Conservation (phyloP, 2,329 filamentous ascomycete genomes). For the Zopfia rhizophila region DNA sequence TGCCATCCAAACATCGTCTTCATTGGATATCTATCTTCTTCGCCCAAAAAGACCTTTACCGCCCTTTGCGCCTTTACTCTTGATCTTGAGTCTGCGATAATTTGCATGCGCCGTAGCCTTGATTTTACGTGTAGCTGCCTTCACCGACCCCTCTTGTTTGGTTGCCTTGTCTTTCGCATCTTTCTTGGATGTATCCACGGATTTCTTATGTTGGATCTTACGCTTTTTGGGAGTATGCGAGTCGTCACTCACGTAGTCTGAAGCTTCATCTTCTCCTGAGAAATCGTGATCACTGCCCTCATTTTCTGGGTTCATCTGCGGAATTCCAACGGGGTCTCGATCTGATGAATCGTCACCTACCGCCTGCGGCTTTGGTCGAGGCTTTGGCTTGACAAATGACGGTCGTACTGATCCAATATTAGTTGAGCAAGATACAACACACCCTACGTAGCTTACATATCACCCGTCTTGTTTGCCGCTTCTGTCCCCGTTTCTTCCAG, state of each 20-base stretch:
- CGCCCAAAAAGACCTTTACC: slow-evolving; percentile 54
- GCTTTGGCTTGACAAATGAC: slow-evolving; percentile 55
- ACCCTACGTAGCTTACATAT: slow-evolving; percentile 59
- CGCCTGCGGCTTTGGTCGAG: slow-evolving; percentile 37
- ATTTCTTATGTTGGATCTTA: slow-evolving; percentile 33
- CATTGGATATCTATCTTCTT: slow-evolving; percentile 34
- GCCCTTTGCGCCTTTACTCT: slow-evolving; percentile 56
- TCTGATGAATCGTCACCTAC: slow-evolving; percentile 43
- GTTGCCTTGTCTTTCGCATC: slow-evolving; percentile 20
- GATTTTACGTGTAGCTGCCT: slow-evolving; percentile 56
- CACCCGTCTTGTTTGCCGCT: slow-evolving; percentile 76
- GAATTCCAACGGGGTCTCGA: slow-evolving; percentile 53
- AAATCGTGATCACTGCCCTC: slow-evolving; percentile 49
- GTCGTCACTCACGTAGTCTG: slow-evolving; percentile 55
- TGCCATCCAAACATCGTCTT: slow-evolving; percentile 10
- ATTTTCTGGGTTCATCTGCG: slow-evolving; percentile 32
- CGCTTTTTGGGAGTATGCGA: slow-evolving; percentile 47
- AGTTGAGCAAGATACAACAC: slow-evolving; percentile 20
- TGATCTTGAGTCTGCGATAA: slow-evolving; percentile 61
- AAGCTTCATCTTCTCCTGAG: slow-evolving; percentile 47
- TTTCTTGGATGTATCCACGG: slow-evolving; percentile 10
- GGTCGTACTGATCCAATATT: slow-evolving; percentile 51
- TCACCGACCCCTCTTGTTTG: slow-evolving; percentile 43
- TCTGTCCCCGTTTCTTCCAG: slow-evolving; percentile 87
- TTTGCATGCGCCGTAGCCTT: slow-evolving; percentile 60